Evolutionary conservation across 176 grass and related monocot species (phyloP), one percentile per base, ranked within the genome.

Genomic region (Miscanthus lutarioriparius): DNA sequence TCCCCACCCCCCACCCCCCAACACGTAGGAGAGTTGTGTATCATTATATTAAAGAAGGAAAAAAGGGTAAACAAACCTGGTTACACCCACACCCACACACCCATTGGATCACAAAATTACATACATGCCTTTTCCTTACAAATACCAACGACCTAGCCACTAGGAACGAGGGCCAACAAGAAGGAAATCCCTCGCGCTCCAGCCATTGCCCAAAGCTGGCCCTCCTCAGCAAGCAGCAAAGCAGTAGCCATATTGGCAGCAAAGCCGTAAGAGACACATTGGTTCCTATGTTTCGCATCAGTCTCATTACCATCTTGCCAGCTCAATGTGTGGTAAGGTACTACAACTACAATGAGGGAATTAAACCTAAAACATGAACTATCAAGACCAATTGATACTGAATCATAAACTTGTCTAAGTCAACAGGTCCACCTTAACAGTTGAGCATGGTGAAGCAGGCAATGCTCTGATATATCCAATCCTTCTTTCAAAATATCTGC

Each of bases 401-500:
- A 62, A 70, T 22, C 76, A 68, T 73, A 59, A 56, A 56, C 2
- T 58, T 59, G 67, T 61, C 49, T 54, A 78, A 67, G 25, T 74
- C 74, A 81, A 27, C 14, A 87, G 25, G 32, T 74, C 80, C 61
- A 95, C 93, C 96, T 93, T 88, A 25, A 95, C 87, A 70, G 84
- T 90, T 86, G 89, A 73, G 77, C 79, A 82, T 85, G 80, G 72
- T 83, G 80, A 81, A 62, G 32, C 32, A 86, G 51, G 13, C 26
- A 91, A 27, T 81, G 75, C 40, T 90, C 85, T 80, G 82, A 86
- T 82, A 98, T 79, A 83, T 93, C 85, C 45, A 93, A 81, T 70
- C 96, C 96, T 90, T 93, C 96, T 95, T 98, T 98, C 43, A 98
- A 87, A 86, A 98, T 88, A 87, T 95, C 93, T 87, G 67, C 67